Evolutionary conservation across 2,329 filamentous ascomycete species (phyloP).

Genomic region (Podosphaera fusca): DNA sequence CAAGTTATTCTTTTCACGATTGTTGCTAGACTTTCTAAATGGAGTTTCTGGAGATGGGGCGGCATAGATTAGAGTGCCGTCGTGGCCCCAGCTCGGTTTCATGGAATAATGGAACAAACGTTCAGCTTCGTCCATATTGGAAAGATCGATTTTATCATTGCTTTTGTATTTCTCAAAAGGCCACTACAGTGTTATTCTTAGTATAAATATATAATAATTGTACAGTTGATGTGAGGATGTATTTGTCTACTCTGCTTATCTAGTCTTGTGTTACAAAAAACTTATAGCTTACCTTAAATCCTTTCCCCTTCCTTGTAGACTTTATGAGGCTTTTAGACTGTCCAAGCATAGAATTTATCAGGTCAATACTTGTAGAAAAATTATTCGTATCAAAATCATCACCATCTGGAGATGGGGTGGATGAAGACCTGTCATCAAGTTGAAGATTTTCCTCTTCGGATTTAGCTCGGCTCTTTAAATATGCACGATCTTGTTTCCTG

Average conservation of each 20-base stretch:
- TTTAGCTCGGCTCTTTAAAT: constrained; percentile 30
- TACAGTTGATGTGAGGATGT: no score
- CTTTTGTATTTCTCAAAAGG: constrained; percentile 65
- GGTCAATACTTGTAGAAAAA: constrained; percentile 73
- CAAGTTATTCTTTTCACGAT: constrained; percentile 20
- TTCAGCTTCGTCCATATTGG: constrained; percentile 37
- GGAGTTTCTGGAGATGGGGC: constrained; percentile 20
- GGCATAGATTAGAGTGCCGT: constrained; percentile 47
- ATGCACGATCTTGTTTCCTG: constrained; percentile 68
- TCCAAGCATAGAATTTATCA: constrained; percentile 88
- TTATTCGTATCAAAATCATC: constrained; percentile 26
- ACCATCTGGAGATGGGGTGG: constrained; percentile 17
- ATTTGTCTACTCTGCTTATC: no score
- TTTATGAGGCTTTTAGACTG: constrained; percentile 36
- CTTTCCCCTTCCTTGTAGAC: constrained; percentile 36
- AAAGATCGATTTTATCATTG: constrained; percentile 35
- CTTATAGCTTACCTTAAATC: constrained; percentile 67
- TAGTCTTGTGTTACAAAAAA: no score
- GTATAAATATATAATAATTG: constrained; percentile 17
- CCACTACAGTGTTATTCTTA: constrained; percentile 41
- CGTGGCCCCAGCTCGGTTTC: constrained; percentile 59
- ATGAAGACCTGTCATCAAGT: constrained; percentile 28
- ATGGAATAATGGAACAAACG: constrained; percentile 46
- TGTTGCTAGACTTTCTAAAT: constrained; percentile 12
- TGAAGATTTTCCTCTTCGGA: constrained; percentile 7